Base-by-base conservation (phyloP, 495 filamentous ascomycete genomes). In the Tuber borchii region DNA sequence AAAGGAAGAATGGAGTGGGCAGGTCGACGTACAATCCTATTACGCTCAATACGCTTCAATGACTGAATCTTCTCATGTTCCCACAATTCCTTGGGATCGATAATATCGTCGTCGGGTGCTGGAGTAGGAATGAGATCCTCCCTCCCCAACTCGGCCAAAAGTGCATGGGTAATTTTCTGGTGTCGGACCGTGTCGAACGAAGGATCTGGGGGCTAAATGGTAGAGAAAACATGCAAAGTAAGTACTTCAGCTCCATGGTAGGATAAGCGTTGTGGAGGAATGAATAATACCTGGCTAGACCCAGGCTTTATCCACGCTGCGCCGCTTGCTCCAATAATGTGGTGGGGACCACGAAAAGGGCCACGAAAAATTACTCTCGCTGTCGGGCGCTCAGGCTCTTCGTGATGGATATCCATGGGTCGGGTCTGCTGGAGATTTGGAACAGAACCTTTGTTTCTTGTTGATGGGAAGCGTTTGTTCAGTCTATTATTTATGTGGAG, bases 101-200 rank as follows among this genome's bases (percentile, higher is more conserved):
- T 14, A 2, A 61, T 26, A 2, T 31, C 9, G 0, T 31, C 9
- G 0, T 26, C n/a, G n/a, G n/a, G 51, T 0, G 0, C n/a, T 0
- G 9, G 51, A 5, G 51, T 26, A 31, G 51, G 51, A 26, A 61
- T 31, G 9, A 61, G 22, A 14, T 61, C 51, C 0, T 0, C 9
- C 8, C 9, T 26, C 10, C n/a, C 51, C 10, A 10, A 2, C 2
- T 61, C 9, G 10, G n/a, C 0, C n/a, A 61, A 26, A 26, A 61
- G 51, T 0, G 51, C n/a, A 31, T 26, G 51, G 3, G 51, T 26
- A 5, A 61, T 61, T 1, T 1, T 61, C n/a, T 26, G 2, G n/a
- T 61, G 51, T 2, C 10, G n/a, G 2, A 9, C 0, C 0, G 51
- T 61, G 10, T 61, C 51, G 2, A 61, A 61, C 0, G n/a, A 26